Evolutionary conservation across 208 protist genomes (phyloP).

Genomic region (Wallacemonas collosoma): DNA sequence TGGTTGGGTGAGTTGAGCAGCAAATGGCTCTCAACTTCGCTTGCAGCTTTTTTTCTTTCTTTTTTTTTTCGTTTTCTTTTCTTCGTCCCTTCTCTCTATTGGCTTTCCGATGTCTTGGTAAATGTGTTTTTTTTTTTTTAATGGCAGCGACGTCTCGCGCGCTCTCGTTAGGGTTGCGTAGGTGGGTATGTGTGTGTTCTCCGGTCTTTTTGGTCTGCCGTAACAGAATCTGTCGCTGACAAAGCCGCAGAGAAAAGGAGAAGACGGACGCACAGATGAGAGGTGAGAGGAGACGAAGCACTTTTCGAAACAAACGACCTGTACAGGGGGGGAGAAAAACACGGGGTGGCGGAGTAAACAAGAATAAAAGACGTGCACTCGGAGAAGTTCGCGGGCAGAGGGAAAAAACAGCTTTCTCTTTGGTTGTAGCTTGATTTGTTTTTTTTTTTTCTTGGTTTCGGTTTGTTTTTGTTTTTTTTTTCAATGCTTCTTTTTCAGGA

Average conservation of each 20-base stretch:
- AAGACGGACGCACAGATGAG: slow-evolving; percentile 10
- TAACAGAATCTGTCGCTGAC: not conserved
- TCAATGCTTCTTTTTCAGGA: not conserved
- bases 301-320: not conserved
- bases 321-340: not conserved
- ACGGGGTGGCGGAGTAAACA: too few species aligned
- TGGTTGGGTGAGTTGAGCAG: too few species aligned
- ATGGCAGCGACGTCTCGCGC: not conserved
- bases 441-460: not conserved
- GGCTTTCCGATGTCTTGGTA: not conserved
- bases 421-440: not conserved
- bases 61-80: not conserved
- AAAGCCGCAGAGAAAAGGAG: not conserved
- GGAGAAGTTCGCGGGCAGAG: too few species aligned
- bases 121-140: not conserved
- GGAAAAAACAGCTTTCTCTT: not conserved
- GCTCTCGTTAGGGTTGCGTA: not conserved
- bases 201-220: not conserved
- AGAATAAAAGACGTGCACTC: not conserved
- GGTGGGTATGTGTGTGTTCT: not conserved
- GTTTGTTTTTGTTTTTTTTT: not conserved
- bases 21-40: too few species aligned
- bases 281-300: not conserved
- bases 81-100: not conserved
- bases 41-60: not conserved